These are phyloP conservation scores for Saccharomycopsis sp. DNA, from an alignment of 805 yeast genomes.

Conservation along the genomic window DNA sequence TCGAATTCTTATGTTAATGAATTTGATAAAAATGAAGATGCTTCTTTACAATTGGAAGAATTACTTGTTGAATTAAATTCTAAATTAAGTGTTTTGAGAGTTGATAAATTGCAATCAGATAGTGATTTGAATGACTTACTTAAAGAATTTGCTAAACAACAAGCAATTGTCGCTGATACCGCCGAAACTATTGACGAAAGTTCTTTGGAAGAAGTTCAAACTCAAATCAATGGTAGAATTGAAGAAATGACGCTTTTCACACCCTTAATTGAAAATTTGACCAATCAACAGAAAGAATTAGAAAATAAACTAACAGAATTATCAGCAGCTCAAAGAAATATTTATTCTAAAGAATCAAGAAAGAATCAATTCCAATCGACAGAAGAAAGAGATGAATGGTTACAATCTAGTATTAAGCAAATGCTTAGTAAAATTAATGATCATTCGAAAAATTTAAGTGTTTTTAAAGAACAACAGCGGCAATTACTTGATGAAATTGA, in stretches of 20 bases:
- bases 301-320: slow-evolving; percentile 35
- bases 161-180: slow-evolving; percentile 39
- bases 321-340: slow-evolving; percentile 46
- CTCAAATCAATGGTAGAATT: slow-evolving; percentile 23
- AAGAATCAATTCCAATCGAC: slow-evolving; percentile 49
- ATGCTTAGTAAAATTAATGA: slow-evolving; percentile 29
- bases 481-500: slow-evolving; percentile 23
- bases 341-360: slow-evolving; percentile 69
- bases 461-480: slow-evolving; percentile 11
- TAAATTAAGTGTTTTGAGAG: slow-evolving; percentile 41
- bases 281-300: slow-evolving; percentile 33
- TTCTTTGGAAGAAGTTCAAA: slow-evolving; percentile 24
- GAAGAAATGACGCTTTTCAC: slow-evolving; percentile 34
- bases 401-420: slow-evolving; percentile 42
- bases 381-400: slow-evolving; percentile 62
- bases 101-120: slow-evolving; percentile 52
- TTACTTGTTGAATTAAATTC: slow-evolving; percentile 42
- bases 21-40: slow-evolving; percentile 53
- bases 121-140: slow-evolving; percentile 43
- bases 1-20: slow-evolving; percentile 48
- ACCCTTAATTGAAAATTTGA: slow-evolving; percentile 32
- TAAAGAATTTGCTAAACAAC: slow-evolving; percentile 41
- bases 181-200: slow-evolving; percentile 13
- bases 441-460: slow-evolving; percentile 26
- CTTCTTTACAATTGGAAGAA: slow-evolving; percentile 38